Base-by-base conservation (phyloP, 2,329 filamentous ascomycete species). In the Ceratocystis cubensis region DNA sequence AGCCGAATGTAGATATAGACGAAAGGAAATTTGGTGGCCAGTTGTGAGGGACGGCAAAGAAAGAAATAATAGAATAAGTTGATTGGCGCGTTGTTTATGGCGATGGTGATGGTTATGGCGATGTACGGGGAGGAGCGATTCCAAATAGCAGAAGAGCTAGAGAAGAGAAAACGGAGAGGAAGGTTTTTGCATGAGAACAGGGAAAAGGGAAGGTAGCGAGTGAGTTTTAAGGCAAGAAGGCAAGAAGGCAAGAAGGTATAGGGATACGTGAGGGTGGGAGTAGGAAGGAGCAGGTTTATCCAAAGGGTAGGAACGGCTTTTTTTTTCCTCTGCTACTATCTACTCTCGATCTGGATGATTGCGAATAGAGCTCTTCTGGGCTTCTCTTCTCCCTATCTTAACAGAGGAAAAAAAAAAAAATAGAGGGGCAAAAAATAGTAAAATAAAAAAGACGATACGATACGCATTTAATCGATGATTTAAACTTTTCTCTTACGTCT, bases 401-500 rank as follows among this genome's bases (percentile, higher is more conserved):
- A 13, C 25, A 50, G 22, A 20, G 22, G 48, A 13, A 22, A 25
- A 22, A 50, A 10, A 50, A 10, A 15, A 13, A 41, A 13, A 41
- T 3, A 50, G 22, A 50, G n/a, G 22, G 17, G 46, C 46, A 22
- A 17, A 48, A 48, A 48, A 48, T 13, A 15, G 10, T 41, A 41
- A 41, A 41, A 41, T 15, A 41, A 41, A 41, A 13, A 41, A 13
- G 13, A 41, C 10, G 37, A 48, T n/a, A 41, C 10, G 37, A 48
- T n/a, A 20, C 20, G 48, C 5, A 50, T 50, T 50, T 50, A 50
- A 50, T 22, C 48, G 48, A 13, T 17, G 3, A 57, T 57, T 57
- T 57, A 57, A 57, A 28, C 53, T 57, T 57, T 63, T 30, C 22
- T 63, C 46, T 63, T 62, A 57, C 53, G 53, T 57, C 53, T 46